Conservation (phyloP, 2,329 filamentous ascomycete genomes). For the Periconia macrospinosa region DNA sequence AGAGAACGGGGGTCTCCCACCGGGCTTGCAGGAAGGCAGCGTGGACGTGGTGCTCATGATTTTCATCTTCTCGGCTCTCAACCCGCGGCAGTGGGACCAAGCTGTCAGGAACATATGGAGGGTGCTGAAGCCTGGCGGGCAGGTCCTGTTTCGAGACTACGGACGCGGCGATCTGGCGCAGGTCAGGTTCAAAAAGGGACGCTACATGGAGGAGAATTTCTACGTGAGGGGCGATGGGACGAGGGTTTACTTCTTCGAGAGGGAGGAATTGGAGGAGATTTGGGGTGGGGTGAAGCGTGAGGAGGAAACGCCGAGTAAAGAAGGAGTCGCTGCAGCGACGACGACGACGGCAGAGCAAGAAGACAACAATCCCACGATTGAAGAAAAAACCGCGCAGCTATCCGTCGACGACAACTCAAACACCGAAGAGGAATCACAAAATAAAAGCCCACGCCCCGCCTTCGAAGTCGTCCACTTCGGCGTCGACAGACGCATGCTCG, state of each 20-base stretch:
- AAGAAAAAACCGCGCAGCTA: slow-evolving; percentile 7
- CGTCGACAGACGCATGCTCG: slow-evolving; percentile 83
- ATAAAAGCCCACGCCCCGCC: slow-evolving; percentile 19
- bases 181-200: slow-evolving; percentile 93
- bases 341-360: background rate
- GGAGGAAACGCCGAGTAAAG: background rate
- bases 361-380: background rate
- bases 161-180: slow-evolving; percentile 93
- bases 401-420: slow-evolving; percentile 3
- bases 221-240: slow-evolving; percentile 96
- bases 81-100: slow-evolving; percentile 79
- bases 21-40: slow-evolving; percentile 72
- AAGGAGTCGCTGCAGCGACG: slow-evolving; percentile 1
- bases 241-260: slow-evolving; percentile 95
- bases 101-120: slow-evolving; percentile 80
- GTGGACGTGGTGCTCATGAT: slow-evolving; percentile 94
- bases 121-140: slow-evolving; percentile 87
- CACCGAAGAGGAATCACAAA: background rate
- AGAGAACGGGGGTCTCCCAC: slow-evolving; percentile 64
- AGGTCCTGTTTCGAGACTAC: slow-evolving; percentile 95
- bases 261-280: slow-evolving; percentile 76
- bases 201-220: slow-evolving; percentile 95
- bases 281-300: slow-evolving; percentile 60
- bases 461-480: slow-evolving; percentile 78
- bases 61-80: slow-evolving; percentile 94